Percentiles rank a stretch among this genome's conserved stretches.
Evolutionary conservation across 2,329 filamentous ascomycete genomes (phyloP).

Genomic region (Fonsecaea erecta): DNA sequence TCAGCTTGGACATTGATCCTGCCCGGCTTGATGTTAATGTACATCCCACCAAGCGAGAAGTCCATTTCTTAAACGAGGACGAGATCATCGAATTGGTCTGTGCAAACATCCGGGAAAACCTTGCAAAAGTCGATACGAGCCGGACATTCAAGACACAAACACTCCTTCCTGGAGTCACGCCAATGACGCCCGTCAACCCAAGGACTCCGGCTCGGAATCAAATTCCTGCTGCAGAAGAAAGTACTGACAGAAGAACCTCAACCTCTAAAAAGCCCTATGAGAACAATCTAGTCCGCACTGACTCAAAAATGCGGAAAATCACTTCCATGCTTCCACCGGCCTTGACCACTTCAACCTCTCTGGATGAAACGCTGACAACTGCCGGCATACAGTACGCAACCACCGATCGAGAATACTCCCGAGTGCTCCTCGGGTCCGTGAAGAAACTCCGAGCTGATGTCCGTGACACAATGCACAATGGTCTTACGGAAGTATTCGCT

Average conservation of each 20-base stretch:
- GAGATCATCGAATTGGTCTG: slow-evolving; percentile 90
- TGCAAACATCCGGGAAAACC: slow-evolving; percentile 73
- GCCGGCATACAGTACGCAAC: slow-evolving; percentile 72
- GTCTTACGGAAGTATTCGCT: slow-evolving; percentile 83
- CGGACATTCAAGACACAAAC: slow-evolving; percentile 94
- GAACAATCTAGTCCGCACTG: slow-evolving; percentile 88
- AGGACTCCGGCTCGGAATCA: slow-evolving; percentile 40
- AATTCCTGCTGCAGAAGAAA: slow-evolving; percentile 49
- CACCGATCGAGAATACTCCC: slow-evolving; percentile 69
- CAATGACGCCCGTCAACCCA: slow-evolving; percentile 49
- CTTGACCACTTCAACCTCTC: slow-evolving; percentile 40
- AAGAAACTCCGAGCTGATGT: slow-evolving; percentile 82
- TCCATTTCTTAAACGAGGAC: slow-evolving; percentile 96
- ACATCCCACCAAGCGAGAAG: slow-evolving; percentile 94
- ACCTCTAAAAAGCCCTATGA: slow-evolving; percentile 68
- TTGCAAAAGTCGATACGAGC: slow-evolving; percentile 89
- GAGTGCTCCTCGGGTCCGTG: slow-evolving; percentile 79
- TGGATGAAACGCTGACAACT: slow-evolving; percentile 39
- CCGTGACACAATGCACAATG: slow-evolving; percentile 78
- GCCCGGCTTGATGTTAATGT: slow-evolving; percentile 94
- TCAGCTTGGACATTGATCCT: slow-evolving; percentile 91
- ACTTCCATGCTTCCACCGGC: slow-evolving; percentile 86
- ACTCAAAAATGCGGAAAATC: slow-evolving; percentile 87
- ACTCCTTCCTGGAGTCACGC: slow-evolving; percentile 69
- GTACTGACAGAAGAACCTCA: slow-evolving; percentile 36